phyloP scores from a whole-genome alignment of 2,329 filamentous ascomycete genomes.

The Blastomyces silverae region DNA sequence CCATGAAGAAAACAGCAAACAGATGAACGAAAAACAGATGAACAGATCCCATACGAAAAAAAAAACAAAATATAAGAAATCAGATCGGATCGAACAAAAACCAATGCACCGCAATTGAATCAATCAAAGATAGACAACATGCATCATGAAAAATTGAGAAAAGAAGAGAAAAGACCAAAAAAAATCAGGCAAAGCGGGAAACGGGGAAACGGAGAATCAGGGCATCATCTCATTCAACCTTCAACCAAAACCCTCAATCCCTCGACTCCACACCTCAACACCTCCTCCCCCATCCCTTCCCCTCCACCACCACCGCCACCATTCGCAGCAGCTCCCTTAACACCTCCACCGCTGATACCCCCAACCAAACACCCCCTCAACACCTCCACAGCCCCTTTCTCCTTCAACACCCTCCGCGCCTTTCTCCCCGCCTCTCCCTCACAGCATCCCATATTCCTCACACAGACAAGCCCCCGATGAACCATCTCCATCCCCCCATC shows the following conservation, averaged over 20 bases:
- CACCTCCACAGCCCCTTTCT: constrained; percentile 57
- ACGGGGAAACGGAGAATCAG: constrained; percentile 17
- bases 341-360: constrained; percentile 50
- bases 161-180: constrained; percentile 13
- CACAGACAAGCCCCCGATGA: constrained; percentile 65
- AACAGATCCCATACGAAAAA: too few species aligned
- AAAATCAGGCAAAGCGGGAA: constrained; percentile 15
- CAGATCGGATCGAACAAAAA: too few species aligned
- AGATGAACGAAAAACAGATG: too few species aligned
- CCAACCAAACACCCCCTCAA: constrained; percentile 53
- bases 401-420: constrained; percentile 55
- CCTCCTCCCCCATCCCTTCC: constrained; percentile 59
- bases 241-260: constrained; percentile 60
- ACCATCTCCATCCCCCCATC: constrained; percentile 42
- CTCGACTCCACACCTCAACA: constrained; percentile 64
- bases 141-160: background rate
- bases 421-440: constrained; percentile 59
- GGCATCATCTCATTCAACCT: background rate
- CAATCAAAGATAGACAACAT: background rate
- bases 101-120: too few species aligned
- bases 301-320: background rate
- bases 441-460: constrained; percentile 64
- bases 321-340: background rate
- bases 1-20: too few species aligned
- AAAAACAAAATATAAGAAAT: too few species aligned